Base-by-base conservation (phyloP, 371 early-diverging fungal genomes). In the Zychaea mexicana region DNA sequence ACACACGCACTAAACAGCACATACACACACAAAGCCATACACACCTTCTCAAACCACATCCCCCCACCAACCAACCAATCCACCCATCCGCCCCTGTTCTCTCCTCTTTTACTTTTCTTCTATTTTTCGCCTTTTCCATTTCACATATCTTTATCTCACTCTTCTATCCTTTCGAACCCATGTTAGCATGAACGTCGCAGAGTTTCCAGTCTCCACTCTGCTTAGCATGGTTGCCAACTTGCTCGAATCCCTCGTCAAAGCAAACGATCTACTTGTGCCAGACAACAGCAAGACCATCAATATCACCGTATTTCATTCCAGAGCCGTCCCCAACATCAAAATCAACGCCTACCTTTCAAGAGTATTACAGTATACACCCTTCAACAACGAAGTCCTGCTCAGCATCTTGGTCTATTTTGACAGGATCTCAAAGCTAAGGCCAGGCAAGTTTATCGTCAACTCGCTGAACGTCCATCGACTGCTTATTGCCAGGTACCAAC, bases 341-440 rank as follows among this genome's bases (percentile, higher is more conserved):
- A 78, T 93, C 9, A 71, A 71, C 46, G 82, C 86, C 19, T 92
- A 93, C 59, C 70, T 92, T 33, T 66, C 76, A 26, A 82, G 93
- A 24, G 86, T 93, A 22, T 77, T 88, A n/a, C 88, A 89, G 64
- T 96, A 88, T 68, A 91, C 94, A 1, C 85, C 90, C 4, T 86
- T 94, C 61, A 88, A 90, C 54, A 92, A 90, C 32, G 87, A 90
- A 63, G 88, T 86, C 0, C 76, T 96, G 17, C 68, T 96, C 2
- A 84, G 90, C 2, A 69, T 93, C 1, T 78, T 96, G 13, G 85
- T 96, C 19, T 96, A 93, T 71, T 85, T 96, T 63, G 96, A 96
- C 70, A 85, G 96, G n/a, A 88, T 94, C 45, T 84, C 85, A 2
- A 72, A 81, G 27, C 19, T 62, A 22, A 56, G 67, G 19, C 42